Conservation (phyloP, 75 land plant species). For the Sequoiadendron giganteum region DNA sequence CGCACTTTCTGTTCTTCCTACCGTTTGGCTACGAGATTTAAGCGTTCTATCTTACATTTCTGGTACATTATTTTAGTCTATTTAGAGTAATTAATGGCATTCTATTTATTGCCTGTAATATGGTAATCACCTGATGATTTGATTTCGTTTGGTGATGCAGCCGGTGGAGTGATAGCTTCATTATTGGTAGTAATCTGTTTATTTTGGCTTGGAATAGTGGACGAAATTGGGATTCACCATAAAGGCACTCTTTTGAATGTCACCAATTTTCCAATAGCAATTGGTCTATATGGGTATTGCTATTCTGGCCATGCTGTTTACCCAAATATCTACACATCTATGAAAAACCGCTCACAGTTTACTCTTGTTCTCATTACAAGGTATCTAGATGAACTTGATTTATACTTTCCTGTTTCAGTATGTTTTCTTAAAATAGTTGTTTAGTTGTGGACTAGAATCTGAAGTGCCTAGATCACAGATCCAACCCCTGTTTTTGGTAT, state of each 20-base stretch:
- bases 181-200: conserved; percentile 56
- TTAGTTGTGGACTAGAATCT: neutral
- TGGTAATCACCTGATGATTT: neutral
- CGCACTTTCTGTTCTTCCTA: conserved; percentile 68
- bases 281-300: conserved; percentile 87
- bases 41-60: conserved; percentile 73
- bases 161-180: conserved; percentile 87
- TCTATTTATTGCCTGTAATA: neutral
- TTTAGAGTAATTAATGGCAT: neutral
- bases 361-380: conserved; percentile 58
- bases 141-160: conserved; percentile 37
- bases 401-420: too few relatives aligned
- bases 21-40: conserved; percentile 72
- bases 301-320: conserved; percentile 92
- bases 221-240: conserved; percentile 45
- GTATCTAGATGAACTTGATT: conserved; percentile 19
- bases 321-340: conserved; percentile 84
- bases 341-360: conserved; percentile 56
- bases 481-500: neutral
- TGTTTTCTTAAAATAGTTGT: too few relatives aligned
- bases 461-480: neutral
- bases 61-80: conserved; percentile 24
- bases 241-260: conserved; percentile 43
- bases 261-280: conserved; percentile 61
- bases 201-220: conserved; percentile 73